A percentile compares a stretch with the other conserved stretches of the same genome.
Conservation (phyloP, 345 rosid species). For the Bruguiera gymnorhiza region DNA sequence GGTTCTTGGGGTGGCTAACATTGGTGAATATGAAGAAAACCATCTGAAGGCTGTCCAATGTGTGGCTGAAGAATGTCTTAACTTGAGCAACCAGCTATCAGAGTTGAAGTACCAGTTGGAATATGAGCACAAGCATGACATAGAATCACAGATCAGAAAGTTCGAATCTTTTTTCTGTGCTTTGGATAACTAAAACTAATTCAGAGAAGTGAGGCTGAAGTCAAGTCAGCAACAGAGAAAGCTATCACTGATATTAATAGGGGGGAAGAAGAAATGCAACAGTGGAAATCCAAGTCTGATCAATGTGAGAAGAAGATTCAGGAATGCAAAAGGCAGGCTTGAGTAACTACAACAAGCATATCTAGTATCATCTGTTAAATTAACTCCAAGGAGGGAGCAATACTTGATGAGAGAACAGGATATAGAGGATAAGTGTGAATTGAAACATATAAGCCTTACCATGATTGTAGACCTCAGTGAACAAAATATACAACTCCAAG, state of each 20-base stretch:
- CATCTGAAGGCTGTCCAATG: slow-evolving; percentile 85
- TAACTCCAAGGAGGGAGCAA: slow-evolving; percentile 73
- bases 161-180: slow-evolving; percentile 65
- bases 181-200: slow-evolving; percentile 60
- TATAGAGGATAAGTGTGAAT: slow-evolving; percentile 74
- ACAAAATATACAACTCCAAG: slow-evolving; percentile 49
- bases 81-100: slow-evolving; percentile 83
- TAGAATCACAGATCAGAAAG: slow-evolving; percentile 72
- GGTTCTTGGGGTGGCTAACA: slow-evolving; percentile 79
- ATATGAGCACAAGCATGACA: slow-evolving; percentile 87
- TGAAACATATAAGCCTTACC: slow-evolving; percentile 72
- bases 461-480: slow-evolving; percentile 61
- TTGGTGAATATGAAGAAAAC: slow-evolving; percentile 92
- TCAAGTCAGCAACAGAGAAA: slow-evolving; percentile 55
- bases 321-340: slow-evolving; percentile 82
- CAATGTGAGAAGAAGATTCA: slow-evolving; percentile 84
- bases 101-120: slow-evolving; percentile 96
- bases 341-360: slow-evolving; percentile 70
- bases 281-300: slow-evolving; percentile 81
- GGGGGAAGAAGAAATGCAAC: slow-evolving; percentile 79
- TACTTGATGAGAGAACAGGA: slow-evolving; percentile 64
- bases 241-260: slow-evolving; percentile 53
- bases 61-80: slow-evolving; percentile 88
- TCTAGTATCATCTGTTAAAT: slow-evolving; percentile 78
- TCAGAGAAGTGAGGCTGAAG: slow-evolving; percentile 54